Evolutionary conservation across 305 asterid species (phyloP).

Genomic region (Euphrasia arctica): DNA sequence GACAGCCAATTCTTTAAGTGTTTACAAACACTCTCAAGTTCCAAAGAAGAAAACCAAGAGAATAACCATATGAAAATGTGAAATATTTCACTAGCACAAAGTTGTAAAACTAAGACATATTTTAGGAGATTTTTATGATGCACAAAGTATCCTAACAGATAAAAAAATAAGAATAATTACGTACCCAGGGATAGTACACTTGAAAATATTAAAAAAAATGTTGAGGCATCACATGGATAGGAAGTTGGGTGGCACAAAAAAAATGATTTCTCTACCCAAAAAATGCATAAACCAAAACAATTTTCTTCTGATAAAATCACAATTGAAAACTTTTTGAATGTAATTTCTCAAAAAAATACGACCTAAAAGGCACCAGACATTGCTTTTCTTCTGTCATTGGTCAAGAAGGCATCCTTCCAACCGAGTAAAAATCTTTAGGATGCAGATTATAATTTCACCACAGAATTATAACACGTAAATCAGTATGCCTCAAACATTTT

Average conservation of each 20-base stretch:
- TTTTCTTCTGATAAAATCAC: neutral
- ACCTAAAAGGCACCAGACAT: too few relatives aligned
- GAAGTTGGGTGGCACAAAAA: neutral
- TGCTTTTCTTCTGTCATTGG: too few relatives aligned
- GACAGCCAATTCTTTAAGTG: too few relatives aligned
- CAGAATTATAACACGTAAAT: neutral
- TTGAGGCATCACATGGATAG: neutral
- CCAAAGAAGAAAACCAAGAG: neutral
- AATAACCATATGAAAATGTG: neutral
- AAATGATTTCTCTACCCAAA: neutral
- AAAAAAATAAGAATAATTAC: neutral
- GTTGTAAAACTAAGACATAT: neutral
- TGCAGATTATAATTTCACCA: neutral
- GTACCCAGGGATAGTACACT: neutral
- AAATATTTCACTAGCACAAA: neutral
- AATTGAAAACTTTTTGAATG: neutral
- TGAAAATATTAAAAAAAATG: neutral
- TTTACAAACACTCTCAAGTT: neutral
- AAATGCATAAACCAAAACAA: constrained; percentile 2
- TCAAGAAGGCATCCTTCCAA: too few relatives aligned
- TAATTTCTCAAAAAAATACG: neutral
- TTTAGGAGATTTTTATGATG: neutral
- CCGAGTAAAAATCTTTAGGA: too few relatives aligned
- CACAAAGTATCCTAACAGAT: neutral
- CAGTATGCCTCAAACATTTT: constrained; percentile 7